Evolutionary conservation across 2,329 filamentous ascomycete species (phyloP).

Genomic region (Elsinoe arachidis): DNA sequence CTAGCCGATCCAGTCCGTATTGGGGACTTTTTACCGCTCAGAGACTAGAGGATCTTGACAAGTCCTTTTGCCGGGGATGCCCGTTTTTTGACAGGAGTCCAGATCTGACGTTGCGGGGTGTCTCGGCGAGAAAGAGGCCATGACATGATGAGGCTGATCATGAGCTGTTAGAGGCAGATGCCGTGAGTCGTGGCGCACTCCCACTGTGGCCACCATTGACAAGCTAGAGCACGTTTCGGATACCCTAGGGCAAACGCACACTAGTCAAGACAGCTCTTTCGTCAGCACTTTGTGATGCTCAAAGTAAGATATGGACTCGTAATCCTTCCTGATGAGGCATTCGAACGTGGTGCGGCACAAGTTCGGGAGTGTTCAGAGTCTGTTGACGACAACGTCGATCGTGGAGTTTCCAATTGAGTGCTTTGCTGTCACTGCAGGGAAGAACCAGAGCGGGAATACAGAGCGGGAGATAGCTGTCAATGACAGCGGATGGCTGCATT

Average conservation of each 20-base stretch:
- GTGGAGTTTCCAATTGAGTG: background rate
- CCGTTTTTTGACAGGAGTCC: constrained; percentile 1
- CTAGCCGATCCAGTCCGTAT: background rate
- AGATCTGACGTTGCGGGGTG: constrained; percentile 11
- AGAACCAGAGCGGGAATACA: background rate
- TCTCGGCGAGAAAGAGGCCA: background rate
- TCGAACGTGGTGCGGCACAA: background rate
- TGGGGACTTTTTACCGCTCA: background rate
- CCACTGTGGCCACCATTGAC: background rate
- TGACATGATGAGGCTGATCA: background rate
- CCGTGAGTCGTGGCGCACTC: constrained; percentile 1
- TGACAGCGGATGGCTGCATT: background rate
- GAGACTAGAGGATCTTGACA: background rate
- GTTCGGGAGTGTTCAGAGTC: background rate
- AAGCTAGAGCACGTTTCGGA: background rate
- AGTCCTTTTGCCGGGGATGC: background rate
- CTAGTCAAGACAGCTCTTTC: background rate
- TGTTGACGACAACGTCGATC: background rate
- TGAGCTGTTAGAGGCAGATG: background rate
- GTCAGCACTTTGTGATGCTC: background rate
- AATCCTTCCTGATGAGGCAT: background rate
- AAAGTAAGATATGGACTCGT: background rate
- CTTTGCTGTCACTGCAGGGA: background rate
- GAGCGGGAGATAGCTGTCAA: background rate
- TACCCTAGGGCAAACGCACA: background rate